A percentile compares a stretch with the other conserved stretches of the same genome.
These are phyloP conservation scores for Trichosporon inkin DNA, from an alignment of 1,284 basidiomycete genomes.

Conservation along the genomic window DNA sequence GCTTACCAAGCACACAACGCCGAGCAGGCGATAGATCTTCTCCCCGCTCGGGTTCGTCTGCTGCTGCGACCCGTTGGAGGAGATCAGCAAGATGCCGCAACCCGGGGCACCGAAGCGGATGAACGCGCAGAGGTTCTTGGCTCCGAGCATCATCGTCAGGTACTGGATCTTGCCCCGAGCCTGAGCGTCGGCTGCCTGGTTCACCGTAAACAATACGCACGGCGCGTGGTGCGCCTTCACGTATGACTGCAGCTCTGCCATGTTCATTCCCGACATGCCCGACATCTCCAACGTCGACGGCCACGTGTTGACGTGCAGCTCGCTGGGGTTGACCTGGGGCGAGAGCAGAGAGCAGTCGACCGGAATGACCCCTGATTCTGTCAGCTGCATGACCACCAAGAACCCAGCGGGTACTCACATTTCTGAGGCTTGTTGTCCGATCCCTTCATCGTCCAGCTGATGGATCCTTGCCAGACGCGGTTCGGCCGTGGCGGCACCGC, in stretches of 20 bases:
- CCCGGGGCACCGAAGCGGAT: constrained; percentile 26
- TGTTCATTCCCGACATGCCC: constrained; percentile 19
- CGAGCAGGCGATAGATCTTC: constrained; percentile 20
- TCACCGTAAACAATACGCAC: constrained; percentile 21
- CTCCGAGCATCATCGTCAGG: constrained; percentile 18
- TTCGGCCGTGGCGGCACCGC: constrained; percentile 3
- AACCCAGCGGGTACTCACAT: not conserved
- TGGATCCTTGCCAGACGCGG: constrained; percentile 18
- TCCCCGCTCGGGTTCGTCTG: constrained; percentile 12
- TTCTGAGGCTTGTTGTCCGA: constrained; percentile 16
- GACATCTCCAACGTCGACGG: constrained; percentile 24
- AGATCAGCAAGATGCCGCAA: constrained; percentile 25
- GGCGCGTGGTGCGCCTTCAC: constrained; percentile 22
- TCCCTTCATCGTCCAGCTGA: constrained; percentile 20
- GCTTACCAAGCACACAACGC: constrained; percentile 28
- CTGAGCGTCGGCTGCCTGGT: constrained; percentile 9
- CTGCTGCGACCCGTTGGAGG: constrained; percentile 11
- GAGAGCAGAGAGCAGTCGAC: constrained; percentile 19
- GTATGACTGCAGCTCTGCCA: constrained; percentile 22
- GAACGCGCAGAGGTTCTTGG: constrained; percentile 21
- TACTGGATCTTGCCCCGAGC: constrained; percentile 18
- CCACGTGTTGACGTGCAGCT: constrained; percentile 18
- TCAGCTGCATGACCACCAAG: not conserved
- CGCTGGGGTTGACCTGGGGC: constrained; percentile 11
- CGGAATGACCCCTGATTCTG: constrained; percentile 17